Percentiles rank a stretch among this genome's conserved stretches.
phyloP scores from a whole-genome alignment of 805 yeast species.

The Jamesozyma hellenica region DNA sequence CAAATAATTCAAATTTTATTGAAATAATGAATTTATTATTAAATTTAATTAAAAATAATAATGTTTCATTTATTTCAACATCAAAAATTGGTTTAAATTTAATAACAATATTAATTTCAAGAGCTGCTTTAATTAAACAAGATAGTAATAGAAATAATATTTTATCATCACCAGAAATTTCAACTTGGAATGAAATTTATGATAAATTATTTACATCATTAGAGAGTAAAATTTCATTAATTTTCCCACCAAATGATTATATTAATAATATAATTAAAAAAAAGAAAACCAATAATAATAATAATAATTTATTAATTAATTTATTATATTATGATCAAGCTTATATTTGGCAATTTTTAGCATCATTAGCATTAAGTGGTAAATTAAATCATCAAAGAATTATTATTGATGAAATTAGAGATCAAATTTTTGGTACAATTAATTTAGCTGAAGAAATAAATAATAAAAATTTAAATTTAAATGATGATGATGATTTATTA shows the following conservation, averaged over 20 bases:
- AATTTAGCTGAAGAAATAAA: constrained; percentile 49
- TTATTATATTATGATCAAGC: constrained; percentile 46
- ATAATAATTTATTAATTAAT: constrained; percentile 20
- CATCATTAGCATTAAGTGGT: constrained; percentile 87
- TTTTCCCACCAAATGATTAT: constrained; percentile 64
- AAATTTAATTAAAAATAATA: constrained; percentile 58
- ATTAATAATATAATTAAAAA: constrained; percentile 13
- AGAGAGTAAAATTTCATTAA: constrained; percentile 63
- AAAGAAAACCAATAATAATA: not conserved
- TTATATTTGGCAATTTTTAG: constrained; percentile 94
- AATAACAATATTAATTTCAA: constrained; percentile 79
- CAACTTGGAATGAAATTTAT: constrained; percentile 68
- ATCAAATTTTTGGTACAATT: constrained; percentile 84
- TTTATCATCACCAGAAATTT: constrained; percentile 33
- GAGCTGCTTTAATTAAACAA: constrained; percentile 86
- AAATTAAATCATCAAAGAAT: constrained; percentile 83
- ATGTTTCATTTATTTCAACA: constrained; percentile 43
- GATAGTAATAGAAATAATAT: constrained; percentile 42
- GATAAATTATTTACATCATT: constrained; percentile 70
- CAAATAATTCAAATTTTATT: constrained; percentile 63
- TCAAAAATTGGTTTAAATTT: constrained; percentile 78
- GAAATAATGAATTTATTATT: constrained; percentile 71
- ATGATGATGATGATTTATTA: constrained; percentile 32
- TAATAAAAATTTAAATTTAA: not conserved
- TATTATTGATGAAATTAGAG: constrained; percentile 88